These are phyloP conservation scores for Chaetoceros tenuissimus DNA, from an alignment of 108 stramenopile genomes.

Conservation along the genomic window DNA sequence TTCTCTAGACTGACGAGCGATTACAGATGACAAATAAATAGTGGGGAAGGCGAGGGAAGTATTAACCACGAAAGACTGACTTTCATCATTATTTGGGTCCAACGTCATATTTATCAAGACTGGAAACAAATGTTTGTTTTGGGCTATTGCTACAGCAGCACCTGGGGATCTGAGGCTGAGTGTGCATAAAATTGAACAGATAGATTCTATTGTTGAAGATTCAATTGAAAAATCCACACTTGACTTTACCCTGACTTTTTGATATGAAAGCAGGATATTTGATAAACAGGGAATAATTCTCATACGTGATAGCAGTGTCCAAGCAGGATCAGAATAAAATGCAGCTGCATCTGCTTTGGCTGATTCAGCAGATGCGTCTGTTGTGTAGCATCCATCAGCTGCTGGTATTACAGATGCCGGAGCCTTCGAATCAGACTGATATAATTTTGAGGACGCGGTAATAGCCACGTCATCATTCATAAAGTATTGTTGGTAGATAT, in stretches of 20 bases:
- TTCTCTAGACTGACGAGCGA: slow-evolving; percentile 73
- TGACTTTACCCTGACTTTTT: slow-evolving; percentile 6
- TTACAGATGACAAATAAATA: slow-evolving; percentile 38
- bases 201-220: slow-evolving; percentile 30
- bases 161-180: slow-evolving; percentile 72
- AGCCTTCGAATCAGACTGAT: slow-evolving; percentile 34
- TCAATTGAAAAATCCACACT: slow-evolving; percentile 14
- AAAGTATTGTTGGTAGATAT: slow-evolving; percentile 37
- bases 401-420: slow-evolving; percentile 24
- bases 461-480: slow-evolving; percentile 71
- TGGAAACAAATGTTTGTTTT: slow-evolving; percentile 49
- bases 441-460: slow-evolving; percentile 35
- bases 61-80: no score
- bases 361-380: slow-evolving; percentile 65
- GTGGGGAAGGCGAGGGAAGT: slow-evolving; percentile 25
- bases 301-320: slow-evolving; percentile 81
- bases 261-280: slow-evolving; percentile 29
- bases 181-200: slow-evolving; percentile 69
- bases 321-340: slow-evolving; percentile 73
- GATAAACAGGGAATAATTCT: slow-evolving; percentile 71
- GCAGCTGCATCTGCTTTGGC: slow-evolving; percentile 64
- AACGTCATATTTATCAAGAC: slow-evolving; percentile 12
- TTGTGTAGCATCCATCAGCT: slow-evolving; percentile 44
- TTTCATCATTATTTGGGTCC: no score
- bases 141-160: slow-evolving; percentile 69